These are phyloP conservation scores for Rusavskia elegans DNA, from an alignment of 495 filamentous ascomycete genomes.

Conservation along the genomic window DNA sequence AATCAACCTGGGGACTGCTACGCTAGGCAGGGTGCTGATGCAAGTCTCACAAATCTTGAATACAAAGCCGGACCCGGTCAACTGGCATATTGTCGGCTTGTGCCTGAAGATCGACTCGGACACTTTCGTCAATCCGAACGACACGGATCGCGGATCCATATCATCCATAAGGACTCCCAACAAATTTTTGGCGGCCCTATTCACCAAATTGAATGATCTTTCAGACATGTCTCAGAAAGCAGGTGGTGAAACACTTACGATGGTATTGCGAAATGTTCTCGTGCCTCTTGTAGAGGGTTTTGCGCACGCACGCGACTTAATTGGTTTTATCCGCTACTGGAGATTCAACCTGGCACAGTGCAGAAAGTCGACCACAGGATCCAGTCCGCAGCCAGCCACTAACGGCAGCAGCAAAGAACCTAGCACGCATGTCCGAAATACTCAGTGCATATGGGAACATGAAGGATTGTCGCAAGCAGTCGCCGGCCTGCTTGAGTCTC, in stretches of 20 bases:
- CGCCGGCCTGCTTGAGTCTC: conserved; percentile 22
- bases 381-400: not conserved
- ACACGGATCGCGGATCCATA: not conserved
- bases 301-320: conserved; percentile 45
- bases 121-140: conserved; percentile 36
- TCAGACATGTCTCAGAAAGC: not conserved
- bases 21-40: conserved; percentile 16
- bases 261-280: conserved; percentile 24
- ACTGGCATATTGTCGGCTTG: conserved; percentile 47
- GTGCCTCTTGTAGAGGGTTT: conserved; percentile 47
- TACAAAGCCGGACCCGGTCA: conserved; percentile 20
- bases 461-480: conserved; percentile 34
- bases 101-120: conserved; percentile 51
- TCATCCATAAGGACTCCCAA: conserved; percentile 3
- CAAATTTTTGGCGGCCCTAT: conserved; percentile 25
- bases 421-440: conserved; percentile 13
- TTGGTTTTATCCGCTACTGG: conserved; percentile 54
- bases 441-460: conserved; percentile 38
- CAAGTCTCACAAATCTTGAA: conserved; percentile 28
- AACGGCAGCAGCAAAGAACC: not conserved
- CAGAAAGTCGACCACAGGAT: not conserved
- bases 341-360: conserved; percentile 31
- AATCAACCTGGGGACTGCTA: conserved; percentile 14
- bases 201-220: conserved; percentile 19
- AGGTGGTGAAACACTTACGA: not conserved